Percentiles rank a stretch among this genome's conserved stretches.
These are phyloP conservation scores for Sugiyamaella lignohabitans DNA, from an alignment of 805 yeast species.

Conservation along the genomic window DNA sequence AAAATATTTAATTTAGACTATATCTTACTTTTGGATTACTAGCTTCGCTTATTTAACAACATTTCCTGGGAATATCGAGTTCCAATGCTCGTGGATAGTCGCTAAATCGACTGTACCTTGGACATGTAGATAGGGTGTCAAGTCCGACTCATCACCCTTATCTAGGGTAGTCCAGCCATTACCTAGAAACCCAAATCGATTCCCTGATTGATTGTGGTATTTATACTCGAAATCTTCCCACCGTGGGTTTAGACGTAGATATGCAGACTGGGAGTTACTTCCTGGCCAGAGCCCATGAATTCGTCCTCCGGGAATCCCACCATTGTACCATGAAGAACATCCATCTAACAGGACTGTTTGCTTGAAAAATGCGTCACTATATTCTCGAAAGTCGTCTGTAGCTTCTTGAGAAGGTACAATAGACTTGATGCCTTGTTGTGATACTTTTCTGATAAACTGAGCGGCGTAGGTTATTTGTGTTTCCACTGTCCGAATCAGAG, in stretches of 20 bases:
- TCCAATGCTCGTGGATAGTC: constrained; percentile 3
- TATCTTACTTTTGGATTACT: not conserved
- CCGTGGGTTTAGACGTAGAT: constrained; percentile 5
- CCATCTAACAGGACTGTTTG: constrained; percentile 10
- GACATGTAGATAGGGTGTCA: constrained; percentile 9
- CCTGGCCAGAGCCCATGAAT: constrained; percentile 14
- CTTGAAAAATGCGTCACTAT: constrained; percentile 6
- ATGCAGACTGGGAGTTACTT: constrained; percentile 8
- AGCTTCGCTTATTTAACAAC: not conserved
- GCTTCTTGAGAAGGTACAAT: constrained; percentile 9
- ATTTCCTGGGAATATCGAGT: not conserved
- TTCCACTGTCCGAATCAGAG: constrained; percentile 11
- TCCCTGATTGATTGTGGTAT: constrained; percentile 1
- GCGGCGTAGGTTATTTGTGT: constrained; percentile 9
- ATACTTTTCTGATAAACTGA: constrained; percentile 7
- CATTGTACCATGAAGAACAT: constrained; percentile 15
- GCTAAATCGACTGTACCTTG: constrained; percentile 10
- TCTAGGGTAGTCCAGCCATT: constrained; percentile 8
- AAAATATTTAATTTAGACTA: too few species aligned
- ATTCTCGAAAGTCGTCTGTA: constrained; percentile 8
- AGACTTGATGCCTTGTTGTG: constrained; percentile 8
- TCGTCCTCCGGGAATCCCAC: constrained; percentile 8
- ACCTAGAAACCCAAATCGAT: constrained; percentile 9
- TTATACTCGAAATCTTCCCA: constrained; percentile 11
- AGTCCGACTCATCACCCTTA: constrained; percentile 5